These are phyloP conservation scores for Aspergillus homomorphus DNA, from an alignment of 495 filamentous ascomycete species.

Conservation along the genomic window DNA sequence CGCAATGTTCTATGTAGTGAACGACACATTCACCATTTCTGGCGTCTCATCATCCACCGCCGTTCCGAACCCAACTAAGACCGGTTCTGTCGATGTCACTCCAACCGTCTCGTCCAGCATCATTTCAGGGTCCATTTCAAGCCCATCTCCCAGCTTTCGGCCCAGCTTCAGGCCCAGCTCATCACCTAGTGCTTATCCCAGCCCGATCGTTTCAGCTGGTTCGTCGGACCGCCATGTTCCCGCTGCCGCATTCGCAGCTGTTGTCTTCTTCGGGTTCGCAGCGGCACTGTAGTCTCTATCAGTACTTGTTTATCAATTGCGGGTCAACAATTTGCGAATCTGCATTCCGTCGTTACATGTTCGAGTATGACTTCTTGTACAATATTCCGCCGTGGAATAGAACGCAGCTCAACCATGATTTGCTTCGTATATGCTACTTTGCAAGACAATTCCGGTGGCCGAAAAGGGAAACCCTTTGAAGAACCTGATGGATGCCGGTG, in stretches of 20 bases:
- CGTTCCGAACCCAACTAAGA: constrained; percentile 15
- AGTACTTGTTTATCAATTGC: not conserved
- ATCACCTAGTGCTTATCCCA: constrained; percentile 10
- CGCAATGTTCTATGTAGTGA: not conserved
- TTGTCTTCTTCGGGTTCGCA: constrained; percentile 39
- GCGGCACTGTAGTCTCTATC: constrained; percentile 30
- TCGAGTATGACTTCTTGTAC: not conserved
- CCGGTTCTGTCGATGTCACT: constrained; percentile 23
- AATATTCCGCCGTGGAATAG: not conserved
- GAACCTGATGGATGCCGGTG: not conserved
- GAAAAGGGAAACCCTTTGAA: not conserved
- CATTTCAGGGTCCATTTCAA: constrained; percentile 12
- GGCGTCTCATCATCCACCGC: constrained; percentile 17
- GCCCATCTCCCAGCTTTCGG: constrained; percentile 7
- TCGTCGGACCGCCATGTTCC: constrained; percentile 33
- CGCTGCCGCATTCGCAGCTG: constrained; percentile 36
- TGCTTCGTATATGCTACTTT: constrained; percentile 9
- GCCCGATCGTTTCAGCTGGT: constrained; percentile 17
- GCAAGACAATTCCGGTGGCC: not conserved
- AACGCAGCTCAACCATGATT: not conserved
- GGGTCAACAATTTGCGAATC: not conserved
- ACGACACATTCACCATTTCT: constrained; percentile 8
- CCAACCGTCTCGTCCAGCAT: constrained; percentile 14
- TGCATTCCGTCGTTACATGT: not conserved
- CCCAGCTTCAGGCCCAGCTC: constrained; percentile 10